Evolutionary conservation across 2,329 filamentous ascomycete genomes (phyloP).

Genomic region (Orbilia brochopaga): DNA sequence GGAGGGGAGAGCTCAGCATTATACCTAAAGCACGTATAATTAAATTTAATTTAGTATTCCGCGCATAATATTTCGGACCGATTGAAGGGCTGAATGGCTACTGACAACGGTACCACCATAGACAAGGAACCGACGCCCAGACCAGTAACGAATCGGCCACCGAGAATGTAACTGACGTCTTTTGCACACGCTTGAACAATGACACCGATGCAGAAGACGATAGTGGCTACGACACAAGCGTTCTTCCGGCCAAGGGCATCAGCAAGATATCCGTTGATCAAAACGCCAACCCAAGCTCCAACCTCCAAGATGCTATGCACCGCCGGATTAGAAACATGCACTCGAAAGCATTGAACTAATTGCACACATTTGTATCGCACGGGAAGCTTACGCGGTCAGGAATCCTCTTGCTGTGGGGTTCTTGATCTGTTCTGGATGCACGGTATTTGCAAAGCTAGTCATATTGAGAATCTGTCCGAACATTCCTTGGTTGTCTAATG

Average conservation of each 20-base stretch:
- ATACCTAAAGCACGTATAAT: slow-evolving; percentile 56
- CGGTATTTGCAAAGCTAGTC: slow-evolving; percentile 28
- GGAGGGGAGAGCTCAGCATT: slow-evolving; percentile 62
- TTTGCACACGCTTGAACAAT: slow-evolving; percentile 71
- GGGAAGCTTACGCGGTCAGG: slow-evolving; percentile 30
- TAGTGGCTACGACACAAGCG: slow-evolving; percentile 69
- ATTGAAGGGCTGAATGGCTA: neutral
- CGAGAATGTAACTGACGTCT: slow-evolving; percentile 67
- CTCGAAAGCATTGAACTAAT: too few relatives aligned
- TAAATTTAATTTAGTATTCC: too few relatives aligned
- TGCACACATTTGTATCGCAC: slow-evolving; percentile 55
- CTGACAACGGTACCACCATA: slow-evolving; percentile 68
- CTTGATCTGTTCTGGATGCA: slow-evolving; percentile 33
- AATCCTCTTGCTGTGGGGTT: slow-evolving; percentile 37
- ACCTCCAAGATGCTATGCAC: slow-evolving; percentile 68
- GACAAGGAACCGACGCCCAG: slow-evolving; percentile 73
- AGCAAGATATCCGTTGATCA: slow-evolving; percentile 74
- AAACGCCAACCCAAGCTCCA: slow-evolving; percentile 76
- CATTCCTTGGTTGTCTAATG: slow-evolving; percentile 52
- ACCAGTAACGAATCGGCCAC: slow-evolving; percentile 74
- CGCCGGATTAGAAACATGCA: slow-evolving; percentile 56
- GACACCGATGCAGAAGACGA: slow-evolving; percentile 73
- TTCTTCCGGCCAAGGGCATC: slow-evolving; percentile 73
- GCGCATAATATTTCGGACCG: too few relatives aligned
- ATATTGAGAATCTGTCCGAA: slow-evolving; percentile 23